phyloP scores from a whole-genome alignment of 1,139 yeast genomes.

The Kodamaea derodonti region DNA sequence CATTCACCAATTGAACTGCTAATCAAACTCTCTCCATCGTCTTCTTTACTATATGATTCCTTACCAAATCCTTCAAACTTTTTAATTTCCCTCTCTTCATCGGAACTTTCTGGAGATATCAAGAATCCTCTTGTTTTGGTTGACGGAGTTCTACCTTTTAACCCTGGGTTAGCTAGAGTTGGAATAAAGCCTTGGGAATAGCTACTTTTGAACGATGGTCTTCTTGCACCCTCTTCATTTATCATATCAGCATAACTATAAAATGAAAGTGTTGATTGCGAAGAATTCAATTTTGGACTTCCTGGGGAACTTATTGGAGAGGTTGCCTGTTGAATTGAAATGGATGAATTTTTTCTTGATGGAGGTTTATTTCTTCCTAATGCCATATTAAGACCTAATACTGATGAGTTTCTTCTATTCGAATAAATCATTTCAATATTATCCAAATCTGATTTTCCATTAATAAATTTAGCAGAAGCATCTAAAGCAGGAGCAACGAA shows the following conservation, averaged over 20 bases:
- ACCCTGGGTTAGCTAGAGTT: constrained; percentile 9
- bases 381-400: constrained; percentile 58
- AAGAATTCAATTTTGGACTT: constrained; percentile 35
- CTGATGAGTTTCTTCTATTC: constrained; percentile 58
- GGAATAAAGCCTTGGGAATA: constrained; percentile 23
- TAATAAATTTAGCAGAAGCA: constrained; percentile 65
- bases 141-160: constrained; percentile 2
- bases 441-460: constrained; percentile 58
- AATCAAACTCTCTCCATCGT: constrained; percentile 29
- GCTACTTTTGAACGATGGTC: constrained; percentile 48
- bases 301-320: constrained; percentile 19
- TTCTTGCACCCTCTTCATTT: constrained; percentile 57
- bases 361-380: constrained; percentile 45
- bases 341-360: constrained; percentile 39
- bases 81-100: constrained; percentile 11
- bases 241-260: constrained; percentile 80
- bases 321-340: constrained; percentile 24
- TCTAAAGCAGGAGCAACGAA: constrained; percentile 81
- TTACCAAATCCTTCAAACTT: not conserved
- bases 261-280: constrained; percentile 58
- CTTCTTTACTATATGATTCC: not conserved
- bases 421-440: constrained; percentile 68
- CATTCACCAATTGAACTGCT: constrained; percentile 40
- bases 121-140: constrained; percentile 14
- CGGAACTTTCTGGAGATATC: constrained; percentile 23